Evolutionary conservation across 1,139 yeast genomes (phyloP).

Genomic region (Candida labiduridarum): DNA sequence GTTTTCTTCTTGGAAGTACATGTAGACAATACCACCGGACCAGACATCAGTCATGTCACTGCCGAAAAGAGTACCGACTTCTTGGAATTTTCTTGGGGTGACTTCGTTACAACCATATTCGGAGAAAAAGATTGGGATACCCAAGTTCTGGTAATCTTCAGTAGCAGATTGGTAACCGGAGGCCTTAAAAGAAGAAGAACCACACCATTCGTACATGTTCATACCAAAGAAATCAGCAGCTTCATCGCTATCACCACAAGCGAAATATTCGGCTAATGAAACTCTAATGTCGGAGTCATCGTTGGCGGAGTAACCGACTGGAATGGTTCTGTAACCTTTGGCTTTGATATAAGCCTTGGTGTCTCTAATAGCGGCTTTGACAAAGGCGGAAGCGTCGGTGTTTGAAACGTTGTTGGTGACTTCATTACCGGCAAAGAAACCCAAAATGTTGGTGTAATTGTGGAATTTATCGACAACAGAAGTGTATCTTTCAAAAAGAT

Average conservation of each 20-base stretch:
- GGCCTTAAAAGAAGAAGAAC: conserved; percentile 57
- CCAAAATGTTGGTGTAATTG: conserved; percentile 72
- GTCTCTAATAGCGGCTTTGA: conserved; percentile 88
- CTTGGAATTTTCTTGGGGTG: conserved; percentile 70
- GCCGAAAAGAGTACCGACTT: conserved; percentile 63
- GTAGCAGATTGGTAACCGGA: conserved; percentile 83
- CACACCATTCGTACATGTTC: conserved; percentile 98
- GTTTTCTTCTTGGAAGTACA: conserved; percentile 84
- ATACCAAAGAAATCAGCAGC: conserved; percentile 91
- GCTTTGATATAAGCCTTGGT: conserved; percentile 71
- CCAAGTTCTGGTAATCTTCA: conserved; percentile 64
- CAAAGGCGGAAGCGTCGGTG: conserved; percentile 81
- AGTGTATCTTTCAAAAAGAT: conserved; percentile 69
- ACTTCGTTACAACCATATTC: conserved; percentile 87
- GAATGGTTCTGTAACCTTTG: conserved; percentile 69
- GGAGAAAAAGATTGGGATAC: conserved; percentile 85
- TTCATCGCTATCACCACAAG: conserved; percentile 69
- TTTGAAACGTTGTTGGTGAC: conserved; percentile 73
- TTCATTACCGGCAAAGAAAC: conserved; percentile 93
- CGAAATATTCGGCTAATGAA: conserved; percentile 76
- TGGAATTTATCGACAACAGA: conserved; percentile 74
- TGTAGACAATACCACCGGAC: conserved; percentile 92
- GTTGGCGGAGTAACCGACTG: conserved; percentile 89
- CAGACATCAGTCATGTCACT: conserved; percentile 74
- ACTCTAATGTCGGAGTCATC: conserved; percentile 76